These are phyloP conservation scores for Paramecium octaurelia DNA, from an alignment of 73 alveolate species.

Conservation along the genomic window DNA sequence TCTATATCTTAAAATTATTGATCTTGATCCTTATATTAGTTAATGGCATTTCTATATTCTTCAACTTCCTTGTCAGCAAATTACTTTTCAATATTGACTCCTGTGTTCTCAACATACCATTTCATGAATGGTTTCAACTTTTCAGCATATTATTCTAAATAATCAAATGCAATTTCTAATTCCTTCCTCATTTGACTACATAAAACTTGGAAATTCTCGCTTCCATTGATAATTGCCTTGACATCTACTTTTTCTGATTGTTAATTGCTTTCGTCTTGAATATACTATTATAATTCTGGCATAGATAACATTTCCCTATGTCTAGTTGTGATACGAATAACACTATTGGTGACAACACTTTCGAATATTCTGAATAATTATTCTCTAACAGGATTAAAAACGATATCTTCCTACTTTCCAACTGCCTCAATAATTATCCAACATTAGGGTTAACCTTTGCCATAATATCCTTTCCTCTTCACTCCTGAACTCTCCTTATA, in stretches of 20 bases:
- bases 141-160: slow-evolving; percentile 59
- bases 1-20: slow-evolving; percentile 66
- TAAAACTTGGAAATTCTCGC: slow-evolving; percentile 60
- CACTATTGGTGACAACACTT: slow-evolving; percentile 42
- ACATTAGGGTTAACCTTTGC: slow-evolving; percentile 64
- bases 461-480: slow-evolving; percentile 65
- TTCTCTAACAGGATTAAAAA: slow-evolving; percentile 48
- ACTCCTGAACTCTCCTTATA: background rate
- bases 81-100: slow-evolving; percentile 54
- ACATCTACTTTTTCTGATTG: slow-evolving; percentile 70
- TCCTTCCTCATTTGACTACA: slow-evolving; percentile 54
- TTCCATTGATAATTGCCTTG: slow-evolving; percentile 63
- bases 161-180: slow-evolving; percentile 70
- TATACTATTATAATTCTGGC: slow-evolving; percentile 70
- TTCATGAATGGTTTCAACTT: slow-evolving; percentile 64
- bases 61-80: slow-evolving; percentile 73
- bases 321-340: slow-evolving; percentile 41
- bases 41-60: slow-evolving; percentile 66
- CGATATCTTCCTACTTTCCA: background rate
- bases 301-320: slow-evolving; percentile 67
- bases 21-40: slow-evolving; percentile 58
- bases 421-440: slow-evolving; percentile 56
- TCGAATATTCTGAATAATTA: slow-evolving; percentile 42
- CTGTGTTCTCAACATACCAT: slow-evolving; percentile 68
- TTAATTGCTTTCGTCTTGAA: slow-evolving; percentile 66